These are phyloP conservation scores for Sporothrix curviconia DNA, from an alignment of 2,329 filamentous ascomycete species.

Conservation along the genomic window DNA sequence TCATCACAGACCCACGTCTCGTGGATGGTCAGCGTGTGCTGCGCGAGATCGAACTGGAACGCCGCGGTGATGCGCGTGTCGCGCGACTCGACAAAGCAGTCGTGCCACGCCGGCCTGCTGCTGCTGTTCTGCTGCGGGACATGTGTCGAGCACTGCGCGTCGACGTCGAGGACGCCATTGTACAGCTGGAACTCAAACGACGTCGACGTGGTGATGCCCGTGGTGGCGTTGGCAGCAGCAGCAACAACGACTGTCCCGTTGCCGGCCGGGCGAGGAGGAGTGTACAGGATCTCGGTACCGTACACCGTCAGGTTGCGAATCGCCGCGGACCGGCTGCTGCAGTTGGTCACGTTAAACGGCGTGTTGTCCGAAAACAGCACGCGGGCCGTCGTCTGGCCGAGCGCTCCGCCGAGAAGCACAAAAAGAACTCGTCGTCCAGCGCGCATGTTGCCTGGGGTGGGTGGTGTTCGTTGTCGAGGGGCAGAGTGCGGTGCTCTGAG, in stretches of 20 bases:
- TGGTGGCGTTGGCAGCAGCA: neutral
- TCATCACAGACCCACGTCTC: conserved; percentile 22
- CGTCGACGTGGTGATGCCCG: neutral
- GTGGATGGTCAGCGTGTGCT: conserved; percentile 15
- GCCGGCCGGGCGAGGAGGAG: too few species aligned
- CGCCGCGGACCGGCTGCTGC: neutral
- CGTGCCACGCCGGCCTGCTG: conserved; percentile 11
- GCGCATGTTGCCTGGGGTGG: too few species aligned
- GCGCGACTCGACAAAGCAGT: conserved; percentile 19
- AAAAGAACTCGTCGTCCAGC: too few species aligned
- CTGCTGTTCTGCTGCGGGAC: neutral
- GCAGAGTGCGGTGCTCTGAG: too few species aligned
- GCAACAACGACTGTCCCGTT: neutral
- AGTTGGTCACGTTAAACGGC: conserved; percentile 5
- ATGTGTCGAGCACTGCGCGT: conserved; percentile 17
- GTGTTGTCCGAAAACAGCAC: too few species aligned
- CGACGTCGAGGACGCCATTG: conserved; percentile 15
- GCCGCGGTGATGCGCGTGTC: conserved; percentile 14
- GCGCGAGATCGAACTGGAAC: conserved; percentile 15
- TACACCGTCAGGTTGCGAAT: conserved; percentile 15
- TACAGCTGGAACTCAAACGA: conserved; percentile 17
- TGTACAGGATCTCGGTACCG: conserved; percentile 12
- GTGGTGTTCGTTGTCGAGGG: too few species aligned
- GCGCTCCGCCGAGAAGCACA: too few species aligned
- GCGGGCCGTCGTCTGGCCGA: too few species aligned